These are phyloP conservation scores for Pelagomonas calceolata DNA, from an alignment of 108 stramenopile species.

Conservation along the genomic window DNA sequence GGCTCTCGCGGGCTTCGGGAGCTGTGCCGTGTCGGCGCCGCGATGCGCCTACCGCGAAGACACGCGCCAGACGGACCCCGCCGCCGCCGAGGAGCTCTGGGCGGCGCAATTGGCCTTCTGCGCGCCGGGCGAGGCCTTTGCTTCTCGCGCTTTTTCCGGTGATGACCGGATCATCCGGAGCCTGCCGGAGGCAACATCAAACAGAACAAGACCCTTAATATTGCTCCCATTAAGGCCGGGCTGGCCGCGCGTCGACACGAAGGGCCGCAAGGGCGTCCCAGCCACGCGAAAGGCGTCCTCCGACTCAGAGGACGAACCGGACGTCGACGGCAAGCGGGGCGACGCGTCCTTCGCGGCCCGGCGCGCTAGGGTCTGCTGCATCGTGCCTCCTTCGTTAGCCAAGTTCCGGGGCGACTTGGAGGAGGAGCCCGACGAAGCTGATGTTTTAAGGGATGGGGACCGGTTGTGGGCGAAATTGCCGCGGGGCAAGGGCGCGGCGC, in stretches of 20 bases:
- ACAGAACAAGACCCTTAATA: no score
- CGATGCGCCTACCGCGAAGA: not conserved
- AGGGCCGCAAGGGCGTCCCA: no score
- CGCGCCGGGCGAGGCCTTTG: not conserved
- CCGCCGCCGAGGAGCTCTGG: not conserved
- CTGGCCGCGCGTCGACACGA: no score
- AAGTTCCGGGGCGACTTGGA: not conserved
- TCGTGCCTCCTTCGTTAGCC: not conserved
- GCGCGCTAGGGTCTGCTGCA: not conserved
- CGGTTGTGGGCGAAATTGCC: no score
- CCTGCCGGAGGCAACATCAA: no score
- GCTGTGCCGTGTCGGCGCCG: not conserved
- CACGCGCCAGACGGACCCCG: not conserved
- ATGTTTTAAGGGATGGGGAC: not conserved
- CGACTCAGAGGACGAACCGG: not conserved
- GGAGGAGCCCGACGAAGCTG: not conserved
- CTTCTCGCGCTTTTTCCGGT: no score
- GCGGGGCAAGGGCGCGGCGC: no score
- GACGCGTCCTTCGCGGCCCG: not conserved
- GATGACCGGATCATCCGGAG: no score
- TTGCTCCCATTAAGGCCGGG: no score
- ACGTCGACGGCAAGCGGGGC: no score
- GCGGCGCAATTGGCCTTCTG: not conserved
- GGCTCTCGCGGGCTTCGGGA: not conserved
- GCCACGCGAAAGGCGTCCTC: no score